Evolutionary conservation across 768 basidiomycete species (phyloP).

Genomic region (Mycena rosella): DNA sequence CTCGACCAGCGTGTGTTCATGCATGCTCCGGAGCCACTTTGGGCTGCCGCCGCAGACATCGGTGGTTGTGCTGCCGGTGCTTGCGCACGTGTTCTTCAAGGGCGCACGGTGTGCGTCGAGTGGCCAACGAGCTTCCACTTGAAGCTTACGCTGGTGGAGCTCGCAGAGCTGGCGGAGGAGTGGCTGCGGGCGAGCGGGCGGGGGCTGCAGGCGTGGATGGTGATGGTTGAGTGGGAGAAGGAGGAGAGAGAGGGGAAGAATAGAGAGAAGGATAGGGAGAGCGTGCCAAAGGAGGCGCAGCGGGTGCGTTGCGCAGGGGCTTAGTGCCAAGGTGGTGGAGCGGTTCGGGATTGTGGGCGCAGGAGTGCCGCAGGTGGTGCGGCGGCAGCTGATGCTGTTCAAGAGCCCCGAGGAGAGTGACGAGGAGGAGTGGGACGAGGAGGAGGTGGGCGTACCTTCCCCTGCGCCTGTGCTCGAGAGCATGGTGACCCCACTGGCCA

Average conservation of each 20-base stretch:
- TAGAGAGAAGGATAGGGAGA: background rate
- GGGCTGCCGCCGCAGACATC: slow-evolving; percentile 51
- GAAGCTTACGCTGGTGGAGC: slow-evolving; percentile 34
- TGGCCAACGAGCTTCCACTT: slow-evolving; percentile 23
- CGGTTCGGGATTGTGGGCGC: slow-evolving; percentile 31
- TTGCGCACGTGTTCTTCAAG: slow-evolving; percentile 33
- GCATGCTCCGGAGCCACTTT: slow-evolving; percentile 55
- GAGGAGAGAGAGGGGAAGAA: background rate
- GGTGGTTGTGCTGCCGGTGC: slow-evolving; percentile 43
- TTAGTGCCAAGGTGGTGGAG: slow-evolving; percentile 37
- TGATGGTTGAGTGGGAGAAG: slow-evolving; percentile 6
- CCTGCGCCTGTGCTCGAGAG: background rate
- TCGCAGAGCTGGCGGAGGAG: slow-evolving; percentile 4
- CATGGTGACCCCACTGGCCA: background rate
- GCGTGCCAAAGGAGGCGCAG: background rate
- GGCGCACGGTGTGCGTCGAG: slow-evolving; percentile 11
- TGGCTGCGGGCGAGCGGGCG: background rate
- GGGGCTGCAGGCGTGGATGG: slow-evolving; percentile 7
- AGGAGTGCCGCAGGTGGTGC: background rate
- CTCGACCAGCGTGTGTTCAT: slow-evolving; percentile 50
- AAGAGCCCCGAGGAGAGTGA: slow-evolving; percentile 33
- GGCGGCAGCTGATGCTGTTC: slow-evolving; percentile 19
- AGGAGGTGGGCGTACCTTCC: background rate
- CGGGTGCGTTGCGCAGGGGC: slow-evolving; percentile 25
- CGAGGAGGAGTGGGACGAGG: slow-evolving; percentile 25